These are phyloP conservation scores for Byssothecium circinans DNA, from an alignment of 2,329 filamentous ascomycete genomes.

Conservation along the genomic window DNA sequence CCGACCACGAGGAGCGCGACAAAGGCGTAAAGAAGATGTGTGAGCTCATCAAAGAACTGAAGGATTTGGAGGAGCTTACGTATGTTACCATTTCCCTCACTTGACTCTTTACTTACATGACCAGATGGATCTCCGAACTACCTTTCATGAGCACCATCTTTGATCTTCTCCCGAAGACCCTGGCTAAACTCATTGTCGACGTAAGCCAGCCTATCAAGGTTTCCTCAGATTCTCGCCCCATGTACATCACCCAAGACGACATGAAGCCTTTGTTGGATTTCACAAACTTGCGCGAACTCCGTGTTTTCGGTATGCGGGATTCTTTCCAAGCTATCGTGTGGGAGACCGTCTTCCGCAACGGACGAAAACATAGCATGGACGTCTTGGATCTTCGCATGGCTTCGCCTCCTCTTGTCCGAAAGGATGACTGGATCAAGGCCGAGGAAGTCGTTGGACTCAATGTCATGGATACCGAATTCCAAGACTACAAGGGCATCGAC, in stretches of 20 bases:
- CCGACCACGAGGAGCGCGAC: slow-evolving; percentile 15
- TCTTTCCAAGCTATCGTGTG: slow-evolving; percentile 33
- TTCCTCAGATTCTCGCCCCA: slow-evolving; percentile 16
- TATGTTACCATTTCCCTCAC: slow-evolving; percentile 15
- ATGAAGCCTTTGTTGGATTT: slow-evolving; percentile 28
- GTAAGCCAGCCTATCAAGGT: slow-evolving; percentile 26
- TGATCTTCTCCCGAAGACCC: slow-evolving; percentile 19
- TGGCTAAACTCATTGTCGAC: slow-evolving; percentile 34
- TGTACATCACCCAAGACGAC: slow-evolving; percentile 25
- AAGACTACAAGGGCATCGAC: slow-evolving; percentile 25
- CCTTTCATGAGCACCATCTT: slow-evolving; percentile 30
- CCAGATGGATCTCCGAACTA: slow-evolving; percentile 32
- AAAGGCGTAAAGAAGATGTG: slow-evolving; percentile 19
- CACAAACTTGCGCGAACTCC: slow-evolving; percentile 29
- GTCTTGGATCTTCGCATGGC: slow-evolving; percentile 35
- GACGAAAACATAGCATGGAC: slow-evolving; percentile 18
- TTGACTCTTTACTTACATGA: not conserved
- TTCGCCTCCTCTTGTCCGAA: slow-evolving; percentile 25
- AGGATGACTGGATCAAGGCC: slow-evolving; percentile 25
- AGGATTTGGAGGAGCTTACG: slow-evolving; percentile 30
- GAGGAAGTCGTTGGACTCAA: slow-evolving; percentile 23
- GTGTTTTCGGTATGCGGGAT: slow-evolving; percentile 31
- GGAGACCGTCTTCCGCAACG: slow-evolving; percentile 35
- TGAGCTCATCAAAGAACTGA: slow-evolving; percentile 23
- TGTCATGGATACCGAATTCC: slow-evolving; percentile 13